Percentiles rank a stretch among this genome's conserved stretches.
Evolutionary conservation across 2,329 filamentous ascomycete genomes (phyloP).

Genomic region (Pseudopithomyces chartarum): DNA sequence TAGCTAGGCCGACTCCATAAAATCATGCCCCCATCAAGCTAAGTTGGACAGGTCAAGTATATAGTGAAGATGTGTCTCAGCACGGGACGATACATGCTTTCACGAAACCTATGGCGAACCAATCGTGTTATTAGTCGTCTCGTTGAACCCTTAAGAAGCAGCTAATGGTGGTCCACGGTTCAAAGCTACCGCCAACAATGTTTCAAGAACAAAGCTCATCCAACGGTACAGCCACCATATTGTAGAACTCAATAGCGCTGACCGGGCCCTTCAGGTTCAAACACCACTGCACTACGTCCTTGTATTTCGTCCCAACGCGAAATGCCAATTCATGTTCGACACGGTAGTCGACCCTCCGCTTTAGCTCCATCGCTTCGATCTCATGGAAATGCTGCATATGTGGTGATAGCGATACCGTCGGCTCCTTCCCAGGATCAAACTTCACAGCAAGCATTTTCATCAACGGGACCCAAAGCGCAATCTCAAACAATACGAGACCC

Average conservation of each 20-base stretch:
- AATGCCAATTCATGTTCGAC: constrained; percentile 12
- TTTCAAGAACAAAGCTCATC: not conserved
- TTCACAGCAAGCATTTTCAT: constrained; percentile 4
- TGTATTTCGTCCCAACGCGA: constrained; percentile 13
- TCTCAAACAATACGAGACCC: constrained; percentile 18
- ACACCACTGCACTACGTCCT: constrained; percentile 12
- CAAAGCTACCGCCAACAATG: too few relatives aligned
- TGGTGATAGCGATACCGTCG: not conserved
- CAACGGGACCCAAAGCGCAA: constrained; percentile 14
- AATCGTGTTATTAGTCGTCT: too few relatives aligned
- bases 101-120: too few relatives aligned
- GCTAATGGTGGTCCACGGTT: too few relatives aligned
- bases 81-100: too few relatives aligned
- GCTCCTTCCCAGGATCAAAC: not conserved
- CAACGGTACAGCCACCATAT: constrained; percentile 7
- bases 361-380: constrained; percentile 7
- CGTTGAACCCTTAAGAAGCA: too few relatives aligned
- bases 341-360: constrained; percentile 5
- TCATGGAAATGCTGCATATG: constrained; percentile 11
- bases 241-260: constrained; percentile 13
- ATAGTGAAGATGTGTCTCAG: too few relatives aligned
- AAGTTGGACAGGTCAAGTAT: too few relatives aligned
- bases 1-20: too few relatives aligned
- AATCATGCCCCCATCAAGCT: too few relatives aligned
- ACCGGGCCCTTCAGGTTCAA: constrained; percentile 5